Conservation (phyloP, 768 basidiomycete species). For the Hericium rajendrae region DNA sequence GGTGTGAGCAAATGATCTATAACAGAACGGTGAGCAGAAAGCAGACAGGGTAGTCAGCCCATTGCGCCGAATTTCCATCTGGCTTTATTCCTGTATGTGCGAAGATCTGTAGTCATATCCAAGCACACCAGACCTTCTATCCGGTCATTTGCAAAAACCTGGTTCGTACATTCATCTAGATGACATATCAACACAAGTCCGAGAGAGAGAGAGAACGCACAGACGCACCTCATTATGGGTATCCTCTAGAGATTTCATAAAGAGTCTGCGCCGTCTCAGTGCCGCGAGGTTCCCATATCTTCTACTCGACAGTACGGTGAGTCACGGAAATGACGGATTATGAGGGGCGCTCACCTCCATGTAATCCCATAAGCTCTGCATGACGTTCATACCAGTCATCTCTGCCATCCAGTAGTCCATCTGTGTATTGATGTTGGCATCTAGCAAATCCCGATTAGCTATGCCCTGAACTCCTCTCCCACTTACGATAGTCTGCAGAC, state of each 20-base stretch:
- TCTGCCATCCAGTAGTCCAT: conserved; percentile 81
- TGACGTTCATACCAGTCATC: conserved; percentile 52
- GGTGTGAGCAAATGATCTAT: not conserved
- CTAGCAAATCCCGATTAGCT: conserved; percentile 27
- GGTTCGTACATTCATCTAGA: conserved; percentile 51
- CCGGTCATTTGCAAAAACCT: no score
- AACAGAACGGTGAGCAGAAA: not conserved
- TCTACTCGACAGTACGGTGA: conserved; percentile 34
- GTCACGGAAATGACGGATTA: no score
- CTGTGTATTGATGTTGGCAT: conserved; percentile 72
- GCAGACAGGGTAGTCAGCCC: conserved; percentile 65
- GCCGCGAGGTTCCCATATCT: conserved; percentile 69
- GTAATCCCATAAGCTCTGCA: conserved; percentile 51
- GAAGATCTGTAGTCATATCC: conserved; percentile 51
- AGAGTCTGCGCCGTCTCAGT: conserved; percentile 52
- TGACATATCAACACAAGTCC: not conserved
- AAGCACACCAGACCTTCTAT: no score
- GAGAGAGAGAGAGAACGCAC: not conserved
- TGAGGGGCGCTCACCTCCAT: conserved; percentile 57
- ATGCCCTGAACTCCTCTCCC: not conserved
- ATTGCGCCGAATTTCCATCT: conserved; percentile 44
- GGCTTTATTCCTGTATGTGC: conserved; percentile 79
- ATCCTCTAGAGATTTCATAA: conserved; percentile 68
- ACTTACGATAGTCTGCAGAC: no score
- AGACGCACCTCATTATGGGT: conserved; percentile 56